Conservation (phyloP, 2,329 filamentous ascomycete species). For the Scleromitrula shiraiana region DNA sequence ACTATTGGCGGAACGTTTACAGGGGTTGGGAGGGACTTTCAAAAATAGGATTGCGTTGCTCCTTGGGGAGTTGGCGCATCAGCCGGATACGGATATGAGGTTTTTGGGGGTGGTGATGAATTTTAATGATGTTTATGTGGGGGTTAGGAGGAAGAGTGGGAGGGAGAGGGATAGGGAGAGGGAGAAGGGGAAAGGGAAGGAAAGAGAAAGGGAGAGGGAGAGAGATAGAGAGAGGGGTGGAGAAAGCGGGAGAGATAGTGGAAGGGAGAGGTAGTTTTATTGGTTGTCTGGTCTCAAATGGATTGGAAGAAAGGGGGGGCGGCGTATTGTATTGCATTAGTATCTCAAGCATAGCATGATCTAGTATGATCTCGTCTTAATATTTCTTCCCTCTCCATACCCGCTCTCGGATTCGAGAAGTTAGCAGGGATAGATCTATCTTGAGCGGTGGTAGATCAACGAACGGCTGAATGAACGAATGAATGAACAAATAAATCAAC, state of each 20-base stretch:
- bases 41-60: conserved; percentile 68
- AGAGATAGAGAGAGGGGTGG: background rate
- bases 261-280: background rate
- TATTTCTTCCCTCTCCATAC: no score
- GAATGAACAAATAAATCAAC: no score
- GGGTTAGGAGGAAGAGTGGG: conserved; percentile 48
- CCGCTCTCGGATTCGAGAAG: no score
- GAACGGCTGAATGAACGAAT: no score
- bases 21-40: conserved; percentile 68
- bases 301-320: background rate
- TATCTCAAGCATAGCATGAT: no score
- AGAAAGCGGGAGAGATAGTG: background rate
- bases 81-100: conserved; percentile 89
- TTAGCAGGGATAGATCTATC: no score
- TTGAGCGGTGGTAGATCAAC: no score
- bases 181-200: background rate
- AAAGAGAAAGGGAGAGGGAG: background rate
- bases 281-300: background rate
- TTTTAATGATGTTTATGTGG: conserved; percentile 94
- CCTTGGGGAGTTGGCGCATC: conserved; percentile 83
- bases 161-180: conserved; percentile 12
- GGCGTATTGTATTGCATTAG: no score
- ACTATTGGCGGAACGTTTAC: conserved; percentile 65
- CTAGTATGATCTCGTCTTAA: no score
- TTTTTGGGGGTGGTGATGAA: conserved; percentile 98